Percentiles rank a stretch among this genome's conserved stretches.
phyloP scores from a whole-genome alignment of 2,329 filamentous ascomycete species.

The Diaporthe citrichinensis region DNA sequence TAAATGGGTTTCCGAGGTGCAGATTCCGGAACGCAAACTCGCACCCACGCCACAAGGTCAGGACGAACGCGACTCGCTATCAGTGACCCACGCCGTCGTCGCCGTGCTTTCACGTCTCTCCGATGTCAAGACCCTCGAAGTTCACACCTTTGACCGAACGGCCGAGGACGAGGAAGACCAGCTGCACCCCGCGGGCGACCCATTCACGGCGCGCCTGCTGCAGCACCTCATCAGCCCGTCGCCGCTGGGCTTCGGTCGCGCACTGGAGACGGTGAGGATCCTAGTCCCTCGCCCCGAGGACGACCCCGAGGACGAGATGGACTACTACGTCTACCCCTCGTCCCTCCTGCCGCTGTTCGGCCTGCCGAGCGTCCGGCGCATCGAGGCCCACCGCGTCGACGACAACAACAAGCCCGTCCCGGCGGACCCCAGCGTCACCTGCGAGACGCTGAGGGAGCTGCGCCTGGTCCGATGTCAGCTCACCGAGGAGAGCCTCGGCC shows the following conservation, averaged over 20 bases:
- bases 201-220: background rate
- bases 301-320: conserved; percentile 12
- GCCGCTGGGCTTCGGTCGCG: background rate
- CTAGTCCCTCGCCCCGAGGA: background rate
- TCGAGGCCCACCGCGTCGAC: conserved; percentile 16
- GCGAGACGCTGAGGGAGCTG: conserved; percentile 1
- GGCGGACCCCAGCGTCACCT: background rate
- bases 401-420: background rate
- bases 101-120: background rate
- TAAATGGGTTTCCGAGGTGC: background rate
- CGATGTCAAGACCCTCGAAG: background rate
- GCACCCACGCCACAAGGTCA: background rate
- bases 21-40: background rate
- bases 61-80: background rate
- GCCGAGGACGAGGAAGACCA: background rate
- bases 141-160: background rate
- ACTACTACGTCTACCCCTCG: conserved; percentile 7
- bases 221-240: conserved; percentile 1
- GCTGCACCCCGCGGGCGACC: background rate
- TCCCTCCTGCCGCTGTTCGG: conserved; percentile 1
- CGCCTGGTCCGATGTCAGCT: conserved; percentile 7
- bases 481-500: background rate
- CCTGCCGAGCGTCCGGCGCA: background rate
- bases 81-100: background rate
- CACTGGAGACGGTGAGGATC: conserved; percentile 1